Evolutionary conservation across 139 green algal genomes (phyloP), one percentile per base, ranked within the genome.

Genomic region (Asterochloris erici): DNA sequence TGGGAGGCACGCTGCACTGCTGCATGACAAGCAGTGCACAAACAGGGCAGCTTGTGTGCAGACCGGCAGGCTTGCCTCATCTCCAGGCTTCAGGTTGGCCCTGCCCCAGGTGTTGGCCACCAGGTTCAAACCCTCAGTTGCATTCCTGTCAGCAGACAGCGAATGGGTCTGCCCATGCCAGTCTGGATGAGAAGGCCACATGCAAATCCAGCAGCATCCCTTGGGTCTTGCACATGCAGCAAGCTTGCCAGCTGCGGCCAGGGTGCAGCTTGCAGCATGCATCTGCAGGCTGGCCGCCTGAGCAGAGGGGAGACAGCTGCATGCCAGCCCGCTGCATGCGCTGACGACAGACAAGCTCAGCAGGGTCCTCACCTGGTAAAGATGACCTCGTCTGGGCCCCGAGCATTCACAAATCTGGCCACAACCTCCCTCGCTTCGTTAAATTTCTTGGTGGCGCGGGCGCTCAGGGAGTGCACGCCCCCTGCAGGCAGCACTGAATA

Each of bases 81-180:
- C 95, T 14, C 95, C 95, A 9, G 79, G 28, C 73, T 89, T 86
- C 11, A 98, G 84, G 86, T 98, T 94, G 26, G 81, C 62, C 62
- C 89, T 60, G 14, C 93, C 95, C 95, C 95, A 98, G 68, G 84
- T 95, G 85, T 96, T 90, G 21, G 95, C 94, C 47, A 98, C 94
- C 26, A 98, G 83, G 86, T 98, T 98, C 81, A 98, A 95, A 0
- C 92, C 95, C 86, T 98, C 95, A 27, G 80, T 96, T 60, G 95
- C 95, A 83, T 97, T 54, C 38, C 38, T 54, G 38, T 54, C 38
- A 54, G 38, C 21, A 73, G 68, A 24, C 68, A 73, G 1, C 68
- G 68, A 23, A 27, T 73, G 68, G 38, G 38, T 54, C 38, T 54
- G 38, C 38, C n/a, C 38, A 54, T 54, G 38, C 38, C 38, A 2